Evolutionary conservation across 2,329 filamentous ascomycete genomes (phyloP).

Genomic region (Fusarium poae): DNA sequence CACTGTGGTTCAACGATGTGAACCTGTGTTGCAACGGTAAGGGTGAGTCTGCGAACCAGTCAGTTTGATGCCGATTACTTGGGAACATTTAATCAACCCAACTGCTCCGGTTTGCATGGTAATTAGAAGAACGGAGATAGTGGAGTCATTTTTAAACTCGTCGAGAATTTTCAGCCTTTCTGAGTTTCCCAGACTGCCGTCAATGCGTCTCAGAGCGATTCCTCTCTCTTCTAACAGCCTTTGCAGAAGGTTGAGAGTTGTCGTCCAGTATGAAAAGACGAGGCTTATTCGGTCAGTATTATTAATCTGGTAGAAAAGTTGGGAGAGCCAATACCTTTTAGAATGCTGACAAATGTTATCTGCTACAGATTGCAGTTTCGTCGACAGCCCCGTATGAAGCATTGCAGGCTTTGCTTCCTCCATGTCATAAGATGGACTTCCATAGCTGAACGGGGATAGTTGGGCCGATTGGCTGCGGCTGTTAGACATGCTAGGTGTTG

Average conservation of each 20-base stretch:
- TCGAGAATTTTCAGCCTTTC: not conserved
- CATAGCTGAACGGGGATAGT: fast-evolving
- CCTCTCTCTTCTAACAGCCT: not conserved
- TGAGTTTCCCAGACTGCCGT: not conserved
- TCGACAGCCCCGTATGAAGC: not conserved
- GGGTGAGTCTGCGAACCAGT: not conserved
- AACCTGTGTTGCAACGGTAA: not conserved
- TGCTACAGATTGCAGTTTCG: not conserved
- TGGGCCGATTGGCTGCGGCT: not conserved
- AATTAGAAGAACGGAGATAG: not conserved
- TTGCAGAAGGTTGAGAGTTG: not conserved
- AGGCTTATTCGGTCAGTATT: not conserved
- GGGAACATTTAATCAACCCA: not conserved
- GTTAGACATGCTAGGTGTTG: fast-evolving
- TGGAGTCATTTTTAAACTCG: not conserved
- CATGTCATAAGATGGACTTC: not conserved
- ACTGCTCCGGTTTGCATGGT: not conserved
- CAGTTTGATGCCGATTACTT: not conserved
- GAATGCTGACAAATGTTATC: not conserved
- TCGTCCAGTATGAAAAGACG: not conserved
- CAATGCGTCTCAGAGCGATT: not conserved
- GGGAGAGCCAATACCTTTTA: fast-evolving
- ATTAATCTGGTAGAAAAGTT: fast-evolving
- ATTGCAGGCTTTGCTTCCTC: not conserved
- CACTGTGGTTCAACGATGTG: not conserved